phyloP scores from a whole-genome alignment of 257 asterid species.

The Buddleja alternifolia region DNA sequence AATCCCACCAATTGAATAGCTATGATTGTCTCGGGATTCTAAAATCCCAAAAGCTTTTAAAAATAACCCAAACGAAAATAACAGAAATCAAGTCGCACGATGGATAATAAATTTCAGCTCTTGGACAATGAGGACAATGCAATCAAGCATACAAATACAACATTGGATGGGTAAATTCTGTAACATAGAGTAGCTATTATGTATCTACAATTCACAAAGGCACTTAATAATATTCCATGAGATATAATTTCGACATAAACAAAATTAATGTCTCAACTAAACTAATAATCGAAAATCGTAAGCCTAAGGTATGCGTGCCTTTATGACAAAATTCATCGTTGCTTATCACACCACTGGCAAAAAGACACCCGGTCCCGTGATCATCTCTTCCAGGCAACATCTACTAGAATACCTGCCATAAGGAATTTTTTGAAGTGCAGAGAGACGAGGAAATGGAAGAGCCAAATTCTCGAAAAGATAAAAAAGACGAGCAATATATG shows the following conservation, averaged over 20 bases:
- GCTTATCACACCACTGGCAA: conserved; percentile 60
- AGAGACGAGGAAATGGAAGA: not conserved
- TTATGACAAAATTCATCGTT: conserved; percentile 45
- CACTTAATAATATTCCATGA: conserved; percentile 32
- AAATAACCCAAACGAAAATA: too few relatives aligned
- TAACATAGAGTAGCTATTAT: conserved; percentile 11
- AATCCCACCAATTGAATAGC: too few relatives aligned
- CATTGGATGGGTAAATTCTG: conserved; percentile 31
- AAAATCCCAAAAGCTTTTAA: too few relatives aligned
- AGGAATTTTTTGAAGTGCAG: not conserved
- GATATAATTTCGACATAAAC: conserved; percentile 39
- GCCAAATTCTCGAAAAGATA: not conserved
- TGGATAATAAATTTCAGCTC: conserved; percentile 33
- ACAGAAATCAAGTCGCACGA: too few relatives aligned
- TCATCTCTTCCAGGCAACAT: conserved; percentile 34
- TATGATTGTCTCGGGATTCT: too few relatives aligned
- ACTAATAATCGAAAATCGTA: conserved; percentile 37
- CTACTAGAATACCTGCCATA: conserved; percentile 43
- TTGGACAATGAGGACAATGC: not conserved
- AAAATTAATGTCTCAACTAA: conserved; percentile 33
- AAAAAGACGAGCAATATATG: not conserved
- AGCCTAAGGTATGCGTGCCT: conserved; percentile 36
- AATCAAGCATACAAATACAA: conserved; percentile 23
- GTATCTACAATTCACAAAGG: conserved; percentile 51
- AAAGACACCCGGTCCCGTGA: conserved; percentile 53